These are phyloP conservation scores for Amylocystis lapponica DNA, from an alignment of 768 basidiomycete species.

Conservation along the genomic window DNA sequence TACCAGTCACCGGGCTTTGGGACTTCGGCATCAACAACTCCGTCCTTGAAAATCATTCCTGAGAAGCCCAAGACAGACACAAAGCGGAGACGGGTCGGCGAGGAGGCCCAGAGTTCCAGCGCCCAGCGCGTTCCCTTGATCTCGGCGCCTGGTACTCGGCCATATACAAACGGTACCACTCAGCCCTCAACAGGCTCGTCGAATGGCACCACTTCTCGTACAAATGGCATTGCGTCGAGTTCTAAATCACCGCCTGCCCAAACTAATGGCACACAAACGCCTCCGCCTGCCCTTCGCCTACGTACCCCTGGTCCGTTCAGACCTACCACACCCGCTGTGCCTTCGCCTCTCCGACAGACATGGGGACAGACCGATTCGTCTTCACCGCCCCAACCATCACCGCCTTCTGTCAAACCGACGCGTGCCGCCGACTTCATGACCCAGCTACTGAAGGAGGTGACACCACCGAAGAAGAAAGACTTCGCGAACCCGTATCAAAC, in stretches of 20 bases:
- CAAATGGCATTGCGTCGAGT: constrained; percentile 6
- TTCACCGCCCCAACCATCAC: constrained; percentile 35
- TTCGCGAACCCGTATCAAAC: constrained; percentile 76
- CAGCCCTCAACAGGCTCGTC: too few species aligned
- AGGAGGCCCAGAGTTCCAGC: constrained; percentile 33
- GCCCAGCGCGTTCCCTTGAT: constrained; percentile 27
- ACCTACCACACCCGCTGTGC: constrained; percentile 55
- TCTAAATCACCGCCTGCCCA: constrained; percentile 16
- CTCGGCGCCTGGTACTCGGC: constrained; percentile 7
- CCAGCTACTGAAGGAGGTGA: constrained; percentile 65
- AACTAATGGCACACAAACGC: constrained; percentile 9
- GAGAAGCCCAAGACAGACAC: constrained; percentile 40
- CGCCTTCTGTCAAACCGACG: constrained; percentile 43
- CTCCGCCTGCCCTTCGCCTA: constrained; percentile 16
- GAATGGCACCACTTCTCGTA: constrained; percentile 2
- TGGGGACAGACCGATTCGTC: constrained; percentile 47
- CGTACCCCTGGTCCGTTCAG: constrained; percentile 31
- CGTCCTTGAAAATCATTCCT: constrained; percentile 38
- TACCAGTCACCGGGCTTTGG: constrained; percentile 73
- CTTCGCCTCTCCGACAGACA: constrained; percentile 72
- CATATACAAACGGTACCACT: too few species aligned
- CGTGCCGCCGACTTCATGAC: constrained; percentile 66
- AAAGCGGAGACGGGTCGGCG: constrained; percentile 59
- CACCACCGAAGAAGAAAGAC: constrained; percentile 54
- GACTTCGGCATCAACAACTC: constrained; percentile 38